phyloP scores from a whole-genome alignment of 2,329 filamentous ascomycete species.

The Dactylellina parvicollis region DNA sequence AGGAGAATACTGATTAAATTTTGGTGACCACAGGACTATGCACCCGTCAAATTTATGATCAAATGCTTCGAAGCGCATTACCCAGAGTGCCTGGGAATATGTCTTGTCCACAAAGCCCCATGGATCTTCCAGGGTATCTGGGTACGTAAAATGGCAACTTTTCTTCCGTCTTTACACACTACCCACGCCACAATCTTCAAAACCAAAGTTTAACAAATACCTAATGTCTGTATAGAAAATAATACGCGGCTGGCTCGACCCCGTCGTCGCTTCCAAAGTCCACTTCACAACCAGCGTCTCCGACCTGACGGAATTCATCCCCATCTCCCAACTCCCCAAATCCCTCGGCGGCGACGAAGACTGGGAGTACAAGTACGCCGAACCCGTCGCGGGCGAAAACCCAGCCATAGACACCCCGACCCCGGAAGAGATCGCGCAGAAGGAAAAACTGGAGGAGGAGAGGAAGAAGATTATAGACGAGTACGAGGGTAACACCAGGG shows the following conservation, averaged over 20 bases:
- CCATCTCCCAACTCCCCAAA: slow-evolving; percentile 75
- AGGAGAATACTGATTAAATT: neutral
- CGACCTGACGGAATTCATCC: slow-evolving; percentile 81
- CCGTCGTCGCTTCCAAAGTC: slow-evolving; percentile 92
- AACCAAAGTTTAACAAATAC: slow-evolving; percentile 63
- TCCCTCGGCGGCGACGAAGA: slow-evolving; percentile 87
- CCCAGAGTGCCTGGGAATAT: slow-evolving; percentile 86
- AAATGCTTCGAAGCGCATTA: slow-evolving; percentile 99
- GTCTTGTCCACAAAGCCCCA: slow-evolving; percentile 93
- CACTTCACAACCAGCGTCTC: slow-evolving; percentile 86
- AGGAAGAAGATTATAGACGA: slow-evolving; percentile 74
- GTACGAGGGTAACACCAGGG: slow-evolving; percentile 77
- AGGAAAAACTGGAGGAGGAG: slow-evolving; percentile 67
- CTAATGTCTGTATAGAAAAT: slow-evolving; percentile 72
- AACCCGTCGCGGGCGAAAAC: slow-evolving; percentile 81
- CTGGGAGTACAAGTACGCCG: slow-evolving; percentile 83
- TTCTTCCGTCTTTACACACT: neutral
- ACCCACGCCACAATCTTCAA: neutral
- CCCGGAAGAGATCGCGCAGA: slow-evolving; percentile 65
- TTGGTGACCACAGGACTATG: slow-evolving; percentile 74
- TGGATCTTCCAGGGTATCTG: slow-evolving; percentile 90
- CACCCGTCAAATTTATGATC: slow-evolving; percentile 98
- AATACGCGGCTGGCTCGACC: slow-evolving; percentile 94
- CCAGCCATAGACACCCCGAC: slow-evolving; percentile 71
- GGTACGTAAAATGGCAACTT: too few relatives aligned